Evolutionary conservation across 108 stramenopile species (phyloP).

Genomic region (Skeletonema menzelii): DNA sequence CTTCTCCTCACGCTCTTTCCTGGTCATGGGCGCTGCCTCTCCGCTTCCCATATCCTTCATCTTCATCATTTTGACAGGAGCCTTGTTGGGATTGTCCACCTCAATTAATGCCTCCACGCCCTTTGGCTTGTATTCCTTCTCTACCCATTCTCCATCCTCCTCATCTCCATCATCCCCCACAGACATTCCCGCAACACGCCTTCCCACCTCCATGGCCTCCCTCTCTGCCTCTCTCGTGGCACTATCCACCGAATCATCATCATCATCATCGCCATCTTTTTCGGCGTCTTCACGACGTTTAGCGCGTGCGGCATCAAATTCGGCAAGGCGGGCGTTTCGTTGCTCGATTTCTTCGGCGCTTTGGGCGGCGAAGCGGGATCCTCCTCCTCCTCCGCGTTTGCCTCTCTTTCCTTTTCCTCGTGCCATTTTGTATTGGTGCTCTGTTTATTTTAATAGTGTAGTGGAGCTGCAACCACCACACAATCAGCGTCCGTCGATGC

Average conservation of each 20-base stretch:
- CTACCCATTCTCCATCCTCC: conserved; percentile 41
- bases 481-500: no score
- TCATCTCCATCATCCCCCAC: conserved; percentile 42
- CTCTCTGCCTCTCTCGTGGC: conserved; percentile 41
- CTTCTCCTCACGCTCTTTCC: conserved; percentile 58
- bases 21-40: conserved; percentile 34
- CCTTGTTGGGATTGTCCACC: conserved; percentile 53
- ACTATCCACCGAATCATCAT: conserved; percentile 45
- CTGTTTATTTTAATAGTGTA: neutral
- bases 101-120: conserved; percentile 48
- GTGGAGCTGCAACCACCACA: no score
- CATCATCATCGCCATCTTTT: conserved; percentile 46
- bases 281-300: conserved; percentile 72
- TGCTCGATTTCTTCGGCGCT: conserved; percentile 89
- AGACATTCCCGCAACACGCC: conserved; percentile 46
- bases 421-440: conserved; percentile 44
- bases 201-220: conserved; percentile 50
- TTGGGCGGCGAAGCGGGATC: conserved; percentile 75
- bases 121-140: conserved; percentile 49
- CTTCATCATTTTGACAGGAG: conserved; percentile 36
- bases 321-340: conserved; percentile 75
- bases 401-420: conserved; percentile 77
- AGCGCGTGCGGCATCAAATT: conserved; percentile 74
- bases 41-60: conserved; percentile 39
- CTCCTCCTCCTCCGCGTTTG: conserved; percentile 69